Evolutionary conservation across 257 asterid genomes (phyloP), one percentile per base, ranked within the genome.

Genomic region (Fraxinus cuspidata): DNA sequence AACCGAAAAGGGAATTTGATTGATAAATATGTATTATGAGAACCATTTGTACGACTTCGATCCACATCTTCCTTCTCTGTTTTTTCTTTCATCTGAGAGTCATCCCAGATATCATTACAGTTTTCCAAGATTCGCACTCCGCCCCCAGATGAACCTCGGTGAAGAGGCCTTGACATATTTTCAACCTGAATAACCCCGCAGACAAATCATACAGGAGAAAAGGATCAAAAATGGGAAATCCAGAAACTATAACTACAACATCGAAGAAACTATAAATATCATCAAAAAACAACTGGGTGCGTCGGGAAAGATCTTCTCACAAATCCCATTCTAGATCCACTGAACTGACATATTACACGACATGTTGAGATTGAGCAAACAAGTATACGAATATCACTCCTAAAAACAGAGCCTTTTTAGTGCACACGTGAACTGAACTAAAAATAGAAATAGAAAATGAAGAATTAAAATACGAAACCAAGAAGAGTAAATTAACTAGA

Each of bases 31-130:
- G 89, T 66, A 40, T 83, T 87, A 85, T 90, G 92, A 76, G 67
- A 65, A 69, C 85, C 78, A 75, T 81, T 80, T 25, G 85, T 9
- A 27, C 79, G 77, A 78, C 71, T 86, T 31, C 86, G 84, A 44
- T 92, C 92, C 75, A 82, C 69, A 78, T 92, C 94, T 83, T 93
- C 98, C 86, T 91, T 95, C 83, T 90, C 98, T 16, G 77, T 44
- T 79, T 78, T 93, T 74, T 88, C 99, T 86, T 93, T 96, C 94
- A 84, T 88, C 84, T 89, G 95, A 83, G 94, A 90, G 56, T 90
- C 97, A 74, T 92, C 92, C 93, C 87, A 89, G 9, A 82, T 81
- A 86, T 91, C 93, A 79, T 81, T 84, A 76, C 75, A 84, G 81
- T 84, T 87, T 40, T 86, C 95, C 1, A 88, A 84, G 60, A 85